Evolutionary conservation across 2,329 filamentous ascomycete species (phyloP).

Genomic region (Beauveria rudraprayagi): DNA sequence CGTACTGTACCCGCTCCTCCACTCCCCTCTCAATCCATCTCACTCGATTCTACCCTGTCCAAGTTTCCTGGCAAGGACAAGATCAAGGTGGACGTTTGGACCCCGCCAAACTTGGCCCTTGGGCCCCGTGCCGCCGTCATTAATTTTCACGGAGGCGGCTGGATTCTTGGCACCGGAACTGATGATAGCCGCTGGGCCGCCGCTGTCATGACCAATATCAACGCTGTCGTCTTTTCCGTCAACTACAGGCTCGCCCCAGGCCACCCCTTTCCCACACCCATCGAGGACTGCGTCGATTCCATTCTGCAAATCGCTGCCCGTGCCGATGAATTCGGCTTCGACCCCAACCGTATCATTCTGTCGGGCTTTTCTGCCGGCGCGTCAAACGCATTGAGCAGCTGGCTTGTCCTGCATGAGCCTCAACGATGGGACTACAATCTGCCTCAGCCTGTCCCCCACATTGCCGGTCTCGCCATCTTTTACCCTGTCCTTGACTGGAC

Average conservation of each 20-base stretch:
- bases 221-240: conserved; percentile 54
- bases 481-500: conserved; percentile 58
- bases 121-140: conserved; percentile 46
- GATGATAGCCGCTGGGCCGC: conserved; percentile 56
- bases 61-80: conserved; percentile 27
- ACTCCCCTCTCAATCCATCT: conserved; percentile 30
- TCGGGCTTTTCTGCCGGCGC: conserved; percentile 59
- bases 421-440: conserved; percentile 30
- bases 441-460: conserved; percentile 32
- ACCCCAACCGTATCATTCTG: conserved; percentile 46
- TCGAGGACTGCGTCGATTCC: conserved; percentile 59
- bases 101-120: conserved; percentile 25
- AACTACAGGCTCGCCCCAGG: conserved; percentile 62
- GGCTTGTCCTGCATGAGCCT: conserved; percentile 38
- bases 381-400: conserved; percentile 43
- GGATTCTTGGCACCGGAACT: conserved; percentile 53
- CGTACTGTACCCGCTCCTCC: conserved; percentile 33
- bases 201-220: conserved; percentile 40
- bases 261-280: conserved; percentile 54
- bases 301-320: conserved; percentile 51
- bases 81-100: conserved; percentile 42
- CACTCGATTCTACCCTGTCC: conserved; percentile 35
- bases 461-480: conserved; percentile 49
- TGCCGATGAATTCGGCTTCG: conserved; percentile 49
- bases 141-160: conserved; percentile 62